phyloP scores from a whole-genome alignment of 164 flowering plant species.

The Litsea cubeba region DNA sequence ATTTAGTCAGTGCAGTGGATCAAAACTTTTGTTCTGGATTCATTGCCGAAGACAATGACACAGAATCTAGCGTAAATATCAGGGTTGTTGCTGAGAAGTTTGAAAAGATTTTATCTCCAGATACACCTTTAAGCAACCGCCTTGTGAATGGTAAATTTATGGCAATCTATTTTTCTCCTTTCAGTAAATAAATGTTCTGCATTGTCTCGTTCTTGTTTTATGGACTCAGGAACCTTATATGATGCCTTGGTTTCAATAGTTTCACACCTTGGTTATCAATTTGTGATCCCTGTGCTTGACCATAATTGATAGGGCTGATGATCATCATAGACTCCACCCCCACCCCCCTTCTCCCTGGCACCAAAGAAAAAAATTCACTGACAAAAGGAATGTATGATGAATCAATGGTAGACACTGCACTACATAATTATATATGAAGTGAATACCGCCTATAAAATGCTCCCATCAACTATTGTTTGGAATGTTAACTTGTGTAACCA shows the following conservation, averaged over 20 bases:
- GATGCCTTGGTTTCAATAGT: background rate
- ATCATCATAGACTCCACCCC: too few species aligned
- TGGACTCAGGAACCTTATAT: background rate
- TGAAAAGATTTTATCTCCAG: constrained; percentile 31
- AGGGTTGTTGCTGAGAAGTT: constrained; percentile 35
- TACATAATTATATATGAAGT: too few species aligned
- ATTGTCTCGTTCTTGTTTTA: background rate
- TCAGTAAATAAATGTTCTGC: background rate
- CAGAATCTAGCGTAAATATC: constrained; percentile 26
- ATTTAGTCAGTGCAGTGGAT: constrained; percentile 28
- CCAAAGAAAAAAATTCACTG: too few species aligned
- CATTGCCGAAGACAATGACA: constrained; percentile 26
- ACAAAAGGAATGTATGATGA: too few species aligned
- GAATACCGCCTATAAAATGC: too few species aligned
- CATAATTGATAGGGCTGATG: background rate
- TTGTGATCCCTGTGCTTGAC: background rate
- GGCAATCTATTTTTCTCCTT: background rate
- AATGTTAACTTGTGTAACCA: too few species aligned
- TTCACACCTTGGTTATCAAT: background rate
- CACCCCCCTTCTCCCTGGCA: too few species aligned
- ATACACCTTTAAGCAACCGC: constrained; percentile 5
- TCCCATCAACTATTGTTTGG: too few species aligned
- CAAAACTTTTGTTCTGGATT: constrained; percentile 32
- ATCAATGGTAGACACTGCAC: too few species aligned
- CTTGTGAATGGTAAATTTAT: background rate